These are phyloP conservation scores for Yamadazyma dushanensis DNA, from an alignment of 1,139 yeast species.

Conservation along the genomic window DNA sequence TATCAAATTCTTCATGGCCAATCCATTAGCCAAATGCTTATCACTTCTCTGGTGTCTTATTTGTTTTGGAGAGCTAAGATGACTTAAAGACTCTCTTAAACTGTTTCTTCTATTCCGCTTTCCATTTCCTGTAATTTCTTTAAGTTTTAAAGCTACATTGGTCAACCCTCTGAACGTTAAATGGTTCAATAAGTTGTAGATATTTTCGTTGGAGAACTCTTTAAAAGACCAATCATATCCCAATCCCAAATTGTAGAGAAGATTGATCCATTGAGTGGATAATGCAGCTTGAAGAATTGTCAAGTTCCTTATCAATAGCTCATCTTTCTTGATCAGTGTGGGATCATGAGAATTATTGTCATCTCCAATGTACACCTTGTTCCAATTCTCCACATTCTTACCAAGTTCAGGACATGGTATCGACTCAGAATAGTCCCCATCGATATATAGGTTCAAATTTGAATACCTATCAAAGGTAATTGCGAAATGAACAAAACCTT, in stretches of 20 bases:
- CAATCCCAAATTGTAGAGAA: slow-evolving; percentile 39
- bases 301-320: slow-evolving; percentile 34
- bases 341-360: slow-evolving; percentile 10
- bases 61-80: slow-evolving; percentile 5
- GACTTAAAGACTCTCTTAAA: slow-evolving; percentile 13
- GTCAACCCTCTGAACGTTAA: slow-evolving; percentile 27
- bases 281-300: slow-evolving; percentile 29
- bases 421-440: slow-evolving; percentile 47
- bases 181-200: slow-evolving; percentile 31
- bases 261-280: slow-evolving; percentile 39
- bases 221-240: slow-evolving; percentile 40
- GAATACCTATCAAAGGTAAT: slow-evolving; percentile 39
- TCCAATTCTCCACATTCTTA: slow-evolving; percentile 33
- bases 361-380: slow-evolving; percentile 40
- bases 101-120: slow-evolving; percentile 15
- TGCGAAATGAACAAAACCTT: slow-evolving; percentile 34
- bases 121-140: slow-evolving; percentile 21
- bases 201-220: slow-evolving; percentile 32
- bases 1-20: slow-evolving; percentile 11
- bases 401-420: slow-evolving; percentile 43
- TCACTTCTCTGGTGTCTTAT: slow-evolving; percentile 1
- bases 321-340: slow-evolving; percentile 18
- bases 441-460: slow-evolving; percentile 38
- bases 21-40: slow-evolving; percentile 12
- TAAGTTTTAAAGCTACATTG: slow-evolving; percentile 25